Conservation (phyloP, 352 stramenopile species). For the Pythium plurisporium region DNA sequence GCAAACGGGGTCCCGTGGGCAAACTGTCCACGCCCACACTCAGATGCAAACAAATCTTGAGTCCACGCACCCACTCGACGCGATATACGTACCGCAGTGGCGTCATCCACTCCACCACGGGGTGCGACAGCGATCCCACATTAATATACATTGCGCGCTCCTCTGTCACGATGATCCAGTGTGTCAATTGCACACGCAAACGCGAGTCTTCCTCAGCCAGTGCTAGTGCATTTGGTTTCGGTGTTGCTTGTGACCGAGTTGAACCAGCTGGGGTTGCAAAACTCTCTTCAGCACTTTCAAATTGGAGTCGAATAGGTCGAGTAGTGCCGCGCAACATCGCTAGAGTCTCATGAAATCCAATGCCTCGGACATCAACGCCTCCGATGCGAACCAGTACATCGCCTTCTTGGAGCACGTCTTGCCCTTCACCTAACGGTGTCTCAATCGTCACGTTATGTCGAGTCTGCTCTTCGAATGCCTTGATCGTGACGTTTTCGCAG, state of each 20-base stretch:
- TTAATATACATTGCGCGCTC: conserved; percentile 84
- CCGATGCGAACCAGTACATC: conserved; percentile 71
- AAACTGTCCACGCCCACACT: conserved; percentile 84
- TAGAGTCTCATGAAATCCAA: conserved; percentile 84
- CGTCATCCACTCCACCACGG: conserved; percentile 86
- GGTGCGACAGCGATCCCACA: conserved; percentile 67
- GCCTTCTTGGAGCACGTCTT: conserved; percentile 71
- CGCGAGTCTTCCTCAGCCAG: conserved; percentile 31
- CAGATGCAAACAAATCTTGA: conserved; percentile 66
- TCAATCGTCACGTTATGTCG: conserved; percentile 53
- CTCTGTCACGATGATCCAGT: conserved; percentile 88
- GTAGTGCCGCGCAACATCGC: conserved; percentile 68
- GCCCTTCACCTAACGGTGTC: conserved; percentile 44
- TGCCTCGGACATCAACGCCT: conserved; percentile 75
- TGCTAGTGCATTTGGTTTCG: background rate
- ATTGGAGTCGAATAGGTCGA: conserved; percentile 71
- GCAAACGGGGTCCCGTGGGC: conserved; percentile 66
- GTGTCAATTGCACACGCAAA: conserved; percentile 67
- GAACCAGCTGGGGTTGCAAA: conserved; percentile 25
- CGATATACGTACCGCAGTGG: conserved; percentile 85
- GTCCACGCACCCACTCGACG: conserved; percentile 64
- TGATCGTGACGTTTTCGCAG: conserved; percentile 84
- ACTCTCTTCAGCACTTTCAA: conserved; percentile 75
- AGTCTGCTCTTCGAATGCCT: conserved; percentile 52
- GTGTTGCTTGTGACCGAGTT: conserved; percentile 21